A percentile compares a stretch with the other conserved stretches of the same genome.
Evolutionary conservation across 108 stramenopile genomes (phyloP).

Genomic region (Conticribra weissflogii): DNA sequence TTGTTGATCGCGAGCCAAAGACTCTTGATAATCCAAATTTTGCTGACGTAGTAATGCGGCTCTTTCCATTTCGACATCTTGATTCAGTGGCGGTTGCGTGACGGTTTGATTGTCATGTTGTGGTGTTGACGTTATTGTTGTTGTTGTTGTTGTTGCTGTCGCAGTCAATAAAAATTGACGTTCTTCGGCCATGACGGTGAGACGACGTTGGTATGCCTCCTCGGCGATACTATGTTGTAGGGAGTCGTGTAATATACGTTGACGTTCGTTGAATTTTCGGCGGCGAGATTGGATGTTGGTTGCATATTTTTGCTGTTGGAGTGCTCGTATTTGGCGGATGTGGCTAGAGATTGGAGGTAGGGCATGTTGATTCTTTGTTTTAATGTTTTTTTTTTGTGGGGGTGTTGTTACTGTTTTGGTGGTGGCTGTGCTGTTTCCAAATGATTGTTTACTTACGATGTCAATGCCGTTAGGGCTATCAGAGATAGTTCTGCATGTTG

Average conservation of each 20-base stretch:
- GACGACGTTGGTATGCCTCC: constrained; percentile 20
- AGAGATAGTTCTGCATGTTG: too few relatives aligned
- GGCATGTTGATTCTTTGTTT: constrained; percentile 3
- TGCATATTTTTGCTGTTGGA: constrained; percentile 25
- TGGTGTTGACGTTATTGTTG: not conserved
- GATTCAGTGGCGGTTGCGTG: constrained; percentile 18
- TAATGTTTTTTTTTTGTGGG: not conserved
- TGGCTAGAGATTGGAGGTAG: not conserved
- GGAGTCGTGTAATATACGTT: constrained; percentile 1
- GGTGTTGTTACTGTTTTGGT: too few relatives aligned
- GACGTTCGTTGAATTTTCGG: constrained; percentile 12
- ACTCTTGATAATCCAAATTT: constrained; percentile 37
- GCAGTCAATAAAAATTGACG: not conserved
- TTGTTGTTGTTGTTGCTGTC: not conserved
- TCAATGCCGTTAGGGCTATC: too few relatives aligned
- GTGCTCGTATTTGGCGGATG: constrained; percentile 13
- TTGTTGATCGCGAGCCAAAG: constrained; percentile 29
- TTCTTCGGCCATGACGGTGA: constrained; percentile 14
- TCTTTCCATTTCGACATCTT: constrained; percentile 36
- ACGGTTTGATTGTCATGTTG: too few relatives aligned
- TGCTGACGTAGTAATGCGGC: constrained; percentile 29
- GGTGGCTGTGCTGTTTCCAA: too few relatives aligned
- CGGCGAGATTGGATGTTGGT: constrained; percentile 1
- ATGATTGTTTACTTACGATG: too few relatives aligned
- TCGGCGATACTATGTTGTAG: constrained; percentile 31